Conservation (phyloP, 2,329 filamentous ascomycete species). For the Chaetomium globosum region DNA sequence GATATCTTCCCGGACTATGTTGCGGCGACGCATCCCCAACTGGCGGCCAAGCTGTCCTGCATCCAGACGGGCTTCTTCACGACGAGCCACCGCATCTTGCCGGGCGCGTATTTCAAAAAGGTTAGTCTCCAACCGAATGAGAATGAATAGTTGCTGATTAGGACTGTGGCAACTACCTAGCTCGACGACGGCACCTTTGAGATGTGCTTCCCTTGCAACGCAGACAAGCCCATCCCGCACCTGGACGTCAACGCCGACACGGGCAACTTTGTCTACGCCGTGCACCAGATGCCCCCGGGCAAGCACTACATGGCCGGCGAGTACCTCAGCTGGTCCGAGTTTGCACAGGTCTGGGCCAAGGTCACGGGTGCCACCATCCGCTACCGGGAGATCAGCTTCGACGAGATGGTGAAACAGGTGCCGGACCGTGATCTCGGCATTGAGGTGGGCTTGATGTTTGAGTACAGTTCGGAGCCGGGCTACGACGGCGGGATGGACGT, state of each 20-base stretch:
- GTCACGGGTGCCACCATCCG: slow-evolving; percentile 42
- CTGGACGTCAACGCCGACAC: slow-evolving; percentile 51
- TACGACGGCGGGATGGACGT: slow-evolving; percentile 53
- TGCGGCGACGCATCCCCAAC: slow-evolving; percentile 45
- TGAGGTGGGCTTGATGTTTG: slow-evolving; percentile 52
- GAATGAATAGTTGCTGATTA: not conserved
- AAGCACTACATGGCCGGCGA: slow-evolving; percentile 54
- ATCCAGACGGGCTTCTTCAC: slow-evolving; percentile 55
- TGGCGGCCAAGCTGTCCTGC: slow-evolving; percentile 55
- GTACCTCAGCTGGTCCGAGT: slow-evolving; percentile 52
- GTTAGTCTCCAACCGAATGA: slow-evolving; percentile 38
- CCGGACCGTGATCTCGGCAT: slow-evolving; percentile 48
- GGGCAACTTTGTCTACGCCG: slow-evolving; percentile 53
- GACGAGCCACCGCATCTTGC: slow-evolving; percentile 52
- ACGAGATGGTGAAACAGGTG: slow-evolving; percentile 46
- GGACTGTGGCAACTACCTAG: slow-evolving; percentile 32
- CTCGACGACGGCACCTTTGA: slow-evolving; percentile 48
- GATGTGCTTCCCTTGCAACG: slow-evolving; percentile 51
- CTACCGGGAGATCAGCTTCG: slow-evolving; percentile 47
- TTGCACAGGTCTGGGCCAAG: slow-evolving; percentile 47
- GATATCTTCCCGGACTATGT: slow-evolving; percentile 54
- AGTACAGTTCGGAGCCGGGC: slow-evolving; percentile 51
- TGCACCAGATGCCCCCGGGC: slow-evolving; percentile 53
- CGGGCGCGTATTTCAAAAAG: slow-evolving; percentile 51
- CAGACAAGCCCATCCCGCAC: slow-evolving; percentile 48